phyloP scores from a whole-genome alignment of 78 protist species.

The Tieghemostelium lacteum region DNA sequence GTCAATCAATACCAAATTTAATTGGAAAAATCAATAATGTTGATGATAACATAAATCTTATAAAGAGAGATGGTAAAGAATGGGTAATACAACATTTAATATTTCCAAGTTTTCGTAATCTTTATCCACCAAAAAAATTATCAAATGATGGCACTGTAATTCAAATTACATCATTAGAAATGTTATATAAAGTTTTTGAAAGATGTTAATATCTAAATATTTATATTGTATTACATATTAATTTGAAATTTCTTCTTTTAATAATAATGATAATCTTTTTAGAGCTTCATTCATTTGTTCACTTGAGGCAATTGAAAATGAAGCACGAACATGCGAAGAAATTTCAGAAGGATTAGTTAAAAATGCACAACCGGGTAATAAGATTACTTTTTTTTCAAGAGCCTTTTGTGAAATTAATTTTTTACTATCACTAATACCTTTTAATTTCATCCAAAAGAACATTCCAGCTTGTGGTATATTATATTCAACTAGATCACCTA shows the following conservation, averaged over 20 bases:
- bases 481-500: slow-evolving; percentile 84
- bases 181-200: slow-evolving; percentile 89
- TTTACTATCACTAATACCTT: slow-evolving; percentile 70
- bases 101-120: slow-evolving; percentile 70
- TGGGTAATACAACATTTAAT: slow-evolving; percentile 83
- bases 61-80: slow-evolving; percentile 42
- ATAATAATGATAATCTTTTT: slow-evolving; percentile 53
- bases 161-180: slow-evolving; percentile 84
- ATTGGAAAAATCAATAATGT: not conserved
- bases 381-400: slow-evolving; percentile 72
- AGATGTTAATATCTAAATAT: slow-evolving; percentile 77
- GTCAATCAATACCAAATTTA: not conserved
- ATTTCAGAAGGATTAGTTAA: slow-evolving; percentile 3
- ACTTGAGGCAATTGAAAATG: slow-evolving; percentile 66
- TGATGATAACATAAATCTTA: not conserved
- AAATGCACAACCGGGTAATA: slow-evolving; percentile 87
- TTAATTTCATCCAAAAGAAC: slow-evolving; percentile 89
- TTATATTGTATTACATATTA: no score
- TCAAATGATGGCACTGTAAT: slow-evolving; percentile 81
- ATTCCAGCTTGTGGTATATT: slow-evolving; percentile 86
- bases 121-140: slow-evolving; percentile 74
- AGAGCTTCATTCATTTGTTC: slow-evolving; percentile 82
- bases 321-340: slow-evolving; percentile 81
- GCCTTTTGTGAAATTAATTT: slow-evolving; percentile 82
- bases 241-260: slow-evolving; percentile 7